Conservation (phyloP, 2,329 filamentous ascomycete species). For the Seiridium cupressi region DNA sequence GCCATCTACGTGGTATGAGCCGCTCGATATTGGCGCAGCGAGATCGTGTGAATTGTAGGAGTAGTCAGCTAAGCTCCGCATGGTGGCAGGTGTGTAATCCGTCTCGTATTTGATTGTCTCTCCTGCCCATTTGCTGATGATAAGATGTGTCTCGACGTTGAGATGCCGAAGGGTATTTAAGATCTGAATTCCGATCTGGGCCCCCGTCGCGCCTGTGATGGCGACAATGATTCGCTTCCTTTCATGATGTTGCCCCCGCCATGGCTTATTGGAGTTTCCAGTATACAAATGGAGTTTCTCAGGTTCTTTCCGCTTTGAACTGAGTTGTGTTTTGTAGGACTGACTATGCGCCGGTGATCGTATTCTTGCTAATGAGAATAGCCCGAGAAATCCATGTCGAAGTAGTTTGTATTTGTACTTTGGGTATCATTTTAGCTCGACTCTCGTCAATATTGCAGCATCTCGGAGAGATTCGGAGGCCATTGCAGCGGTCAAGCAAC, state of each 20-base stretch:
- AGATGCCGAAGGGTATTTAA: conserved; percentile 38
- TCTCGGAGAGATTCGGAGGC: not conserved
- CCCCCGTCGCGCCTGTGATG: conserved; percentile 49
- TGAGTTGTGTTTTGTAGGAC: too few species aligned
- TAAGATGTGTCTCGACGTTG: conserved; percentile 44
- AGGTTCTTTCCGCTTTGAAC: too few species aligned
- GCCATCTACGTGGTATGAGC: conserved; percentile 41
- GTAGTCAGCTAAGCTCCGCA: conserved; percentile 35
- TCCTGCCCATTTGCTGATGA: conserved; percentile 47
- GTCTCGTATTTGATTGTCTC: conserved; percentile 48
- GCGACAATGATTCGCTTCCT: conserved; percentile 38
- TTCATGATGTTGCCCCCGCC: not conserved
- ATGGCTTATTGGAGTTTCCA: not conserved
- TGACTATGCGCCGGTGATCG: too few species aligned
- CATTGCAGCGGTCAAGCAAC: not conserved
- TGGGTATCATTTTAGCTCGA: not conserved
- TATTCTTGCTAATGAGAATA: too few species aligned
- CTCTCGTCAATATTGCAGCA: too few species aligned
- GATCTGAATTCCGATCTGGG: conserved; percentile 38
- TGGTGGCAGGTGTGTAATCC: conserved; percentile 31
- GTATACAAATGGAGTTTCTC: too few species aligned
- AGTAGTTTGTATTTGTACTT: not conserved
- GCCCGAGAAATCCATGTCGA: not conserved
- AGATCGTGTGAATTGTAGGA: conserved; percentile 40
- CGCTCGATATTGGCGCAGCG: conserved; percentile 41